A percentile compares a stretch with the other conserved stretches of the same genome.
Conservation (phyloP, 164 flowering plant genomes). For the Magnolia changhungtana region DNA sequence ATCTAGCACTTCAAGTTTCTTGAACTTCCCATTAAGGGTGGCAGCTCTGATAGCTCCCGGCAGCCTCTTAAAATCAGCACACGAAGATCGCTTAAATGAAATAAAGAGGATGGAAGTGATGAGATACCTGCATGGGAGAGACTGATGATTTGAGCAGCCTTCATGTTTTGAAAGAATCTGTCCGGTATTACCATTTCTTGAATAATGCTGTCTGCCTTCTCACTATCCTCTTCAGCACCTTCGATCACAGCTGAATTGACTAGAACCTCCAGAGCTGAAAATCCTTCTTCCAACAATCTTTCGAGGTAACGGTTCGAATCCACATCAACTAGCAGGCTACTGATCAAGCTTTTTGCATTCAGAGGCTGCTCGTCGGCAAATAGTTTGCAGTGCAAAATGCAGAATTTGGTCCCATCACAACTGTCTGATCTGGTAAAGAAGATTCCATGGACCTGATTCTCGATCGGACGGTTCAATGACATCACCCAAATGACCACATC, state of each 20-base stretch:
- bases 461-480: neutral
- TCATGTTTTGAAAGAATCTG: neutral
- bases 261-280: neutral
- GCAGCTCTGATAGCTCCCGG: neutral
- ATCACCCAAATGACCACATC: constrained; percentile 1
- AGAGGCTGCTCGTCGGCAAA: neutral
- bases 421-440: neutral
- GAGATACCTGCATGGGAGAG: constrained; percentile 4
- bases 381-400: neutral
- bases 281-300: neutral
- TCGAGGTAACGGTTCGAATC: neutral
- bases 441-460: constrained; percentile 1
- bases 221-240: neutral
- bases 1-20: constrained; percentile 7
- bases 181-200: neutral
- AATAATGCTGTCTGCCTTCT: neutral
- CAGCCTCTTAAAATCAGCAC: constrained; percentile 4
- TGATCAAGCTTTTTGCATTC: neutral
- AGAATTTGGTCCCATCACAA: neutral
- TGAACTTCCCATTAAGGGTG: neutral
- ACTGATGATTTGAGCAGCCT: neutral
- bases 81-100: neutral
- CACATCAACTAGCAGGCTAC: neutral
- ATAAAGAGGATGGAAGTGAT: constrained; percentile 4
- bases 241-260: neutral